Conservation (phyloP, 331 rosid species). For the Quercus phellos region DNA sequence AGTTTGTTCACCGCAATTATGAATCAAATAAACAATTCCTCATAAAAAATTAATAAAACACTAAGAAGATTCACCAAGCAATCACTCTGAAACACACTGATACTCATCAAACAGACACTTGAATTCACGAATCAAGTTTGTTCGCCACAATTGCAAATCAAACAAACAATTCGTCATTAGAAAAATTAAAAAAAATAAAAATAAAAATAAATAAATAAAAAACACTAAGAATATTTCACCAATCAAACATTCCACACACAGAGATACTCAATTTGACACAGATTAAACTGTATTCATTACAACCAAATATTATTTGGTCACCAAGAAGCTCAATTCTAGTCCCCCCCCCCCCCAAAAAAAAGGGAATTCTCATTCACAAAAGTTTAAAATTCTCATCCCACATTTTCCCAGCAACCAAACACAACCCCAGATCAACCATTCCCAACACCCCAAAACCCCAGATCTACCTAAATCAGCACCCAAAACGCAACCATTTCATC, state of each 20-base stretch:
- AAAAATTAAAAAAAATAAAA: too few species aligned
- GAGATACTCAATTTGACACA: not conserved
- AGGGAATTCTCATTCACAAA: not conserved
- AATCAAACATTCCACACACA: not conserved
- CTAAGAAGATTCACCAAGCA: not conserved
- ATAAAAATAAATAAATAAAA: too few species aligned
- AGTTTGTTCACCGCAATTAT: not conserved
- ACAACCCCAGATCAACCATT: slow-evolving; percentile 17
- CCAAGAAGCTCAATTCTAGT: not conserved
- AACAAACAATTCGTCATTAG: too few species aligned
- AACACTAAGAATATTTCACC: not conserved
- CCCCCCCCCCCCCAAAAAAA: not conserved
- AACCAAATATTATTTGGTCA: not conserved
- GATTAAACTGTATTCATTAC: not conserved
- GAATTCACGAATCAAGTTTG: too few species aligned
- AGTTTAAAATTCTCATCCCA: not conserved
- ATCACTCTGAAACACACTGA: not conserved
- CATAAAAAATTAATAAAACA: not conserved
- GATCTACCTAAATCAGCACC: slow-evolving; percentile 35
- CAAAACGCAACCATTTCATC: not conserved
- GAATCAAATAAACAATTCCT: not conserved
- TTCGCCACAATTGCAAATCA: not conserved
- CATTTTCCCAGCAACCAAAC: slow-evolving; percentile 3
- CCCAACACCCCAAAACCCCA: slow-evolving; percentile 16
- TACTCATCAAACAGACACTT: too few species aligned